A percentile compares a stretch with the other conserved stretches of the same genome.
Conservation (phyloP, 208 protist species). For the Lotmaria passim region DNA sequence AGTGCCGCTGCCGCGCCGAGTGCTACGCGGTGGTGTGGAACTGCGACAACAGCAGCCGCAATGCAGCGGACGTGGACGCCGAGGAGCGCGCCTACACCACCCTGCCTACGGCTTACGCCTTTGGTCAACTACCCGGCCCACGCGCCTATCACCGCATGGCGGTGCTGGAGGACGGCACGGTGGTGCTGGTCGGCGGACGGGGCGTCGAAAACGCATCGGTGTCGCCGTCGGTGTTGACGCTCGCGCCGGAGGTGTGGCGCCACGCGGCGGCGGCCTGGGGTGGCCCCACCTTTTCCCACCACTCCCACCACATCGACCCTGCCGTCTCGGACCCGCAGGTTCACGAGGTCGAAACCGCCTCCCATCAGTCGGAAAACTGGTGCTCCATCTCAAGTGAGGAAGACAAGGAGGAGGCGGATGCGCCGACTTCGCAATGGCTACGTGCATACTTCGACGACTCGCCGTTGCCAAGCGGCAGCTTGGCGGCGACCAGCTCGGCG, state of each 20-base stretch:
- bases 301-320: not conserved
- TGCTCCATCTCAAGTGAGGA: conserved; percentile 20
- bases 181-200: conserved; percentile 69
- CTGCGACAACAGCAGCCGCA: not conserved
- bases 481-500: conserved; percentile 13
- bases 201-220: conserved; percentile 34
- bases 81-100: conserved; percentile 17
- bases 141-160: conserved; percentile 67
- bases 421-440: conserved; percentile 25
- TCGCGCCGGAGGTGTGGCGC: conserved; percentile 23
- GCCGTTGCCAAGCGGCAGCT: not conserved
- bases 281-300: not conserved
- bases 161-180: conserved; percentile 50
- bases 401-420: conserved; percentile 12
- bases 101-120: conserved; percentile 17
- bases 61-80: not conserved
- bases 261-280: conserved; percentile 21
- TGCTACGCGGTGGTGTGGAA: conserved; percentile 65
- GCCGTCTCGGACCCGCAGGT: not conserved
- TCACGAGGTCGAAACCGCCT: not conserved
- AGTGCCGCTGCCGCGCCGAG: conserved; percentile 47
- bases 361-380: conserved; percentile 7
- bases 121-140: conserved; percentile 59
- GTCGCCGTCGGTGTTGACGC: conserved; percentile 26
- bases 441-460: conserved; percentile 21